Evolutionary conservation across 1,284 basidiomycete genomes (phyloP).

Genomic region (Apiotrichum gamsii): DNA sequence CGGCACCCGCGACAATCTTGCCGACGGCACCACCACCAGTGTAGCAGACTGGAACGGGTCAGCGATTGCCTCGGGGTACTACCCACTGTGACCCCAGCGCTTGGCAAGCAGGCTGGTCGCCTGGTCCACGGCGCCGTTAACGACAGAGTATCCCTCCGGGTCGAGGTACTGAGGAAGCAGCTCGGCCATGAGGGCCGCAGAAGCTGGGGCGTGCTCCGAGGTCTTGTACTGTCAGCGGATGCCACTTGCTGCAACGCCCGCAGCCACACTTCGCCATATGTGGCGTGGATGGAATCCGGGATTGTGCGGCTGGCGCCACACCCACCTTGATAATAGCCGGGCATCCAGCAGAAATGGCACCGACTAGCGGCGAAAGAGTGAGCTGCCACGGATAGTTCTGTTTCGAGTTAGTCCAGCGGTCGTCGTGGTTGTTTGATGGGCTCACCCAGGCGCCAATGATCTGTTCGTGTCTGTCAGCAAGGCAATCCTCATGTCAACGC

Average conservation of each 20-base stretch:
- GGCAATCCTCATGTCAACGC: not conserved
- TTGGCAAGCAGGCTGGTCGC: slow-evolving; percentile 71
- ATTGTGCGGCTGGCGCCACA: not conserved
- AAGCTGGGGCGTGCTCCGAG: slow-evolving; percentile 67
- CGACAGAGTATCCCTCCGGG: slow-evolving; percentile 60
- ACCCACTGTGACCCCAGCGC: slow-evolving; percentile 78
- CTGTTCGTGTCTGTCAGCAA: slow-evolving; percentile 16
- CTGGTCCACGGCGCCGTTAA: slow-evolving; percentile 70
- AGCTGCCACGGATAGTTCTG: slow-evolving; percentile 57
- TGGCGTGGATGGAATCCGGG: too few species aligned
- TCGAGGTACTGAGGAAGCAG: slow-evolving; percentile 78
- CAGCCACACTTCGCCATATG: too few species aligned
- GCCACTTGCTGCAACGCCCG: too few species aligned
- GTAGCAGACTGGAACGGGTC: slow-evolving; percentile 53
- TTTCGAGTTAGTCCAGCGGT: not conserved
- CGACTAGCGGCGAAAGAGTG: slow-evolving; percentile 56
- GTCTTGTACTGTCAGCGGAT: too few species aligned
- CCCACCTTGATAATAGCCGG: slow-evolving; percentile 61
- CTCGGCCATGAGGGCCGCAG: slow-evolving; percentile 62
- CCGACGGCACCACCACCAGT: slow-evolving; percentile 66
- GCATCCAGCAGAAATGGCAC: slow-evolving; percentile 75
- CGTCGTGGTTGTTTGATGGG: not conserved
- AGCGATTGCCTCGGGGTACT: too few species aligned
- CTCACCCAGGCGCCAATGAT: slow-evolving; percentile 43
- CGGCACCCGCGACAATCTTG: slow-evolving; percentile 70